A percentile compares a stretch with the other conserved stretches of the same genome.
Conservation (phyloP, 768 basidiomycete species). For the Tubosaeta brunneosetosa region DNA sequence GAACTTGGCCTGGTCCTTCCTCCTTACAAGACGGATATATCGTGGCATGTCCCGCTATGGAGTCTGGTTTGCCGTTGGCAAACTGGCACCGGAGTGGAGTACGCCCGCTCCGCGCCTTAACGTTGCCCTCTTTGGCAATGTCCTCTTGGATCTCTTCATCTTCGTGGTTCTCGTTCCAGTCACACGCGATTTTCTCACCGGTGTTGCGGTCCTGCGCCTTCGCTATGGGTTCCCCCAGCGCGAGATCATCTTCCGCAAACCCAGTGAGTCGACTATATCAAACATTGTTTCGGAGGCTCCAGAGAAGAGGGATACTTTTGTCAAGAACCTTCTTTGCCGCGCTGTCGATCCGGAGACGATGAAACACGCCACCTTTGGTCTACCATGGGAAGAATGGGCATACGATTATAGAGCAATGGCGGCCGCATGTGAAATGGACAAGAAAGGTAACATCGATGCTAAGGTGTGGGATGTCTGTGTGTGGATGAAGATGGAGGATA, state of each 20-base stretch:
- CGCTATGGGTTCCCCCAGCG: conserved; percentile 25
- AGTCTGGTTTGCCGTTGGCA: conserved; percentile 22
- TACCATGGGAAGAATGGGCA: conserved; percentile 33
- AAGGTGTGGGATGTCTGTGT: conserved; percentile 29
- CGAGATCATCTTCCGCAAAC: conserved; percentile 30
- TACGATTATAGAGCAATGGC: conserved; percentile 30
- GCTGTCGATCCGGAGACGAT: conserved; percentile 29
- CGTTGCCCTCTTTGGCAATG: conserved; percentile 22
- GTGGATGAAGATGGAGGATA: conserved; percentile 29
- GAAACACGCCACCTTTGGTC: conserved; percentile 19
- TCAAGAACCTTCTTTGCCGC: conserved; percentile 25
- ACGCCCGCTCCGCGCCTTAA: conserved; percentile 13
- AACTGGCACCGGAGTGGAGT: conserved; percentile 12
- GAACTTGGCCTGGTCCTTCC: conserved; percentile 23
- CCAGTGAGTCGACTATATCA: conserved; percentile 22
- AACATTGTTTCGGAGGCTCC: conserved; percentile 21
- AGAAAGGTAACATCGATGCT: conserved; percentile 15
- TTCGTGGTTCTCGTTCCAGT: conserved; percentile 24
- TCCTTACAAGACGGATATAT: conserved; percentile 21
- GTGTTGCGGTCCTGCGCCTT: conserved; percentile 19
- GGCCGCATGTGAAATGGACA: conserved; percentile 19
- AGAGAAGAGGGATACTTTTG: conserved; percentile 23
- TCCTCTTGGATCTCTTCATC: conserved; percentile 23
- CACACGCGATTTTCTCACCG: conserved; percentile 19
- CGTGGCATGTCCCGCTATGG: conserved; percentile 27